Percentiles rank a stretch among this genome's conserved stretches.
Conservation (phyloP, 129 eudicot genomes). For the Ambrosia artemisiifolia region DNA sequence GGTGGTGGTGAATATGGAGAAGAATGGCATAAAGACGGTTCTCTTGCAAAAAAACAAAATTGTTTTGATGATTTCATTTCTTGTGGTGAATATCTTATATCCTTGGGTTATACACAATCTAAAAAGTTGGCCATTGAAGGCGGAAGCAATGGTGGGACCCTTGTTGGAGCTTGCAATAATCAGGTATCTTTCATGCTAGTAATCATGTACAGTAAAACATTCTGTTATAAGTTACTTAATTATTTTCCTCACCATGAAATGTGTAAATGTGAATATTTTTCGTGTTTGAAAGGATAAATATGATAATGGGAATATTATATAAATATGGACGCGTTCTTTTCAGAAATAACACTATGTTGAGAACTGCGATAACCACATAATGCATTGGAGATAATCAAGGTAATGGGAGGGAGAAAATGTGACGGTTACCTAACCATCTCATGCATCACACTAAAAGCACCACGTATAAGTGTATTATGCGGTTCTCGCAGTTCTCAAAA, state of each 20-base stretch:
- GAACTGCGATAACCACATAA: too few species aligned
- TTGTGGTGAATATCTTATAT: slow-evolving; percentile 77
- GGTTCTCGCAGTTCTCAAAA: too few species aligned
- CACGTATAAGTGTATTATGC: too few species aligned
- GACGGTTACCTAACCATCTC: too few species aligned
- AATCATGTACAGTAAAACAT: not conserved
- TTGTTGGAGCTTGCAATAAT: slow-evolving; percentile 92
- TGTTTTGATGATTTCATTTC: slow-evolving; percentile 94
- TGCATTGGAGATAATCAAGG: too few species aligned
- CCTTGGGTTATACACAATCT: slow-evolving; percentile 83
- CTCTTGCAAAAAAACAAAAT: slow-evolving; percentile 82
- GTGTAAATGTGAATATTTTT: too few species aligned
- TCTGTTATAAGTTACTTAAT: not conserved
- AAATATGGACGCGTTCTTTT: too few species aligned
- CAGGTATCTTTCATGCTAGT: slow-evolving; percentile 48
- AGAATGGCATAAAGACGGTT: slow-evolving; percentile 96
- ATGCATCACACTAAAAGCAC: too few species aligned
- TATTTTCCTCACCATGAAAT: not conserved
- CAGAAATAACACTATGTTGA: too few species aligned
- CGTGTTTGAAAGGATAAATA: too few species aligned
- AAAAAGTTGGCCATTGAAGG: slow-evolving; percentile 88
- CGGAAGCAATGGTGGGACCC: slow-evolving; percentile 98
- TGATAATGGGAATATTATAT: too few species aligned
- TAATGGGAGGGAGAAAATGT: too few species aligned
- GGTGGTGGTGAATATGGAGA: slow-evolving; percentile 99